A percentile compares a stretch with the other conserved stretches of the same genome.
phyloP scores from a whole-genome alignment of 2,329 filamentous ascomycete species.

The Paramyrothecium sp. region DNA sequence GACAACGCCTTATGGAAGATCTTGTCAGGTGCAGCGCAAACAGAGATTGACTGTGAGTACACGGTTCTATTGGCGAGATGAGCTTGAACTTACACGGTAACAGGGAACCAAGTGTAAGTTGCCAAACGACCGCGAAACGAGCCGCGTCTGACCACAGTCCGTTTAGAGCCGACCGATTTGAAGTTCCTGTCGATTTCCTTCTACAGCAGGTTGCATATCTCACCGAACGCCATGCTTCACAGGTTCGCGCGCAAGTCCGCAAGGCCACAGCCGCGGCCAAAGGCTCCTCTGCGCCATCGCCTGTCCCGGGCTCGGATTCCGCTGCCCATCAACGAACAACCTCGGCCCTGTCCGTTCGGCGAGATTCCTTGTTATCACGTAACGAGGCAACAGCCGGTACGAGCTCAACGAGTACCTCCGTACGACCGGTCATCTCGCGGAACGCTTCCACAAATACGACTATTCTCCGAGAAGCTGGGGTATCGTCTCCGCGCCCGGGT shows the following conservation, averaged over 20 bases:
- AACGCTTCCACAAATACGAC: constrained; percentile 47
- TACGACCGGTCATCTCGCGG: constrained; percentile 44
- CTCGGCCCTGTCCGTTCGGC: constrained; percentile 56
- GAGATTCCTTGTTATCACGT: constrained; percentile 52
- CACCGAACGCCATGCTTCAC: constrained; percentile 85
- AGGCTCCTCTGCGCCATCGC: constrained; percentile 56
- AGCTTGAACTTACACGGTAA: constrained; percentile 14
- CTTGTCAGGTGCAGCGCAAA: constrained; percentile 76
- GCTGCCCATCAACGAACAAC: constrained; percentile 39
- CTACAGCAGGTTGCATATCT: constrained; percentile 93
- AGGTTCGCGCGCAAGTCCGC: constrained; percentile 86
- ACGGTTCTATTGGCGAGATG: neutral
- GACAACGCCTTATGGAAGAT: constrained; percentile 90
- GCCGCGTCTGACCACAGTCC: neutral
- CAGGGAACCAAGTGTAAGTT: constrained; percentile 75
- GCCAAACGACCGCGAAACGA: constrained; percentile 16
- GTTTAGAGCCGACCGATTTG: constrained; percentile 69
- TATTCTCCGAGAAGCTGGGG: constrained; percentile 30
- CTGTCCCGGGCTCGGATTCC: constrained; percentile 50
- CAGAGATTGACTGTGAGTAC: constrained; percentile 78
- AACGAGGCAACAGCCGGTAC: constrained; percentile 43
- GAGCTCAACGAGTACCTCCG: constrained; percentile 40
- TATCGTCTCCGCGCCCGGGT: constrained; percentile 25
- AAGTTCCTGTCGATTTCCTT: constrained; percentile 84
- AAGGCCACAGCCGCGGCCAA: constrained; percentile 63